Percentiles rank a stretch among this genome's conserved stretches.
Evolutionary conservation across 148 eudicot genomes (phyloP).

Genomic region (Nepenthes gracilis): DNA sequence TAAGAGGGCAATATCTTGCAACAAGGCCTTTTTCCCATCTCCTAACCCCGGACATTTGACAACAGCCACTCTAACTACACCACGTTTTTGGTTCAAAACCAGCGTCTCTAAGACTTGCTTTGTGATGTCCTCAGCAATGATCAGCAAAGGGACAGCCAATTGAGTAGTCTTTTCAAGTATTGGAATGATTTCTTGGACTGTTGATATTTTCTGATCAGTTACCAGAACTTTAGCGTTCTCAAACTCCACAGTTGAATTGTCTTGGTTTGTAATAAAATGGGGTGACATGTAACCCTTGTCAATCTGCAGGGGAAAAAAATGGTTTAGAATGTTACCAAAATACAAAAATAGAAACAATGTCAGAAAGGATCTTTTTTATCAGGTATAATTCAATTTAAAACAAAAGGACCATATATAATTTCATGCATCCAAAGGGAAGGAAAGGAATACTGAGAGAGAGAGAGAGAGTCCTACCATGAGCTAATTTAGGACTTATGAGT

Average conservation of each 20-base stretch:
- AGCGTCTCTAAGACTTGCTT: slow-evolving; percentile 59
- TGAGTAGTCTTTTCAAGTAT: slow-evolving; percentile 80
- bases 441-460: too few relatives aligned
- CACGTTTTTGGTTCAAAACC: slow-evolving; percentile 55
- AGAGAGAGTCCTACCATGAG: too few relatives aligned
- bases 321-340: slow-evolving; percentile 3
- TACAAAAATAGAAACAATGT: neutral
- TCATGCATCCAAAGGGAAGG: too few relatives aligned
- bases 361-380: neutral
- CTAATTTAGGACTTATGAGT: too few relatives aligned
- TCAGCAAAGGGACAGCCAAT: slow-evolving; percentile 72
- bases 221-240: slow-evolving; percentile 76
- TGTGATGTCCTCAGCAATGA: slow-evolving; percentile 80
- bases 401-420: too few relatives aligned
- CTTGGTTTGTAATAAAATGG: slow-evolving; percentile 72
- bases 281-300: slow-evolving; percentile 97
- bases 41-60: slow-evolving; percentile 84
- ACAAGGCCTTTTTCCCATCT: slow-evolving; percentile 66
- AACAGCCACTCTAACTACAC: slow-evolving; percentile 69
- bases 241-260: slow-evolving; percentile 71
- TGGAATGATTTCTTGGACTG: slow-evolving; percentile 69
- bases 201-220: slow-evolving; percentile 77
- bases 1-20: slow-evolving; percentile 93
- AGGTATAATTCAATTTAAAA: neutral
- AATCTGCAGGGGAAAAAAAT: slow-evolving; percentile 42